Evolutionary conservation across 805 yeast genomes (phyloP), one percentile per base, ranked within the genome.

Genomic region (Candida odintsovae): DNA sequence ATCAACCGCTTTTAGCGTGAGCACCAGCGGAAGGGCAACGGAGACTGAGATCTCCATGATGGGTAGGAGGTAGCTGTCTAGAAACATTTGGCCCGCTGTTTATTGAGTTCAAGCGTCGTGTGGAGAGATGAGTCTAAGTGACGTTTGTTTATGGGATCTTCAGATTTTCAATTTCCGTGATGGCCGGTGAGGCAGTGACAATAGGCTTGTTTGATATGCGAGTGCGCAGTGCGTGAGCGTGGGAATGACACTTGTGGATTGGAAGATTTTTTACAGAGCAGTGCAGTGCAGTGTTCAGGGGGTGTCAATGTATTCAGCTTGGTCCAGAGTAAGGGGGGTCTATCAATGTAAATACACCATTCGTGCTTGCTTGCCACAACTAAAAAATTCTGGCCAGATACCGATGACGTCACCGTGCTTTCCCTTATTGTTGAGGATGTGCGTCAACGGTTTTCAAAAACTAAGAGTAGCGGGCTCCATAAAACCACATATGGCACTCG

Each of bases 1-100:
- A 18, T 53, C 53, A 2, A 58, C 38, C 2, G 58, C 29, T 35
- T 55, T 55, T 35, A 58, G 41, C 2, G 62, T 58, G 16, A 58
- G 41, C 25, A 56, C 29, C 10, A 49, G 20, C 2, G 62, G 62
- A 3, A 52, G n/a, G 4, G 21, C 44, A 23, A 55, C 35, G 2
- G 54, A 42, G 2, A 50, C 12, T 13, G 29, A 18, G 2, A 50
- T 29, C 42, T 56, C 58, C 16, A 46, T 26, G 2, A 55, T 16
- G 5, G 57, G 60, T 1, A 56, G 18, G 22, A 53, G 37, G 36
- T 49, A 50, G 7, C 18, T 13, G 40, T 53, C 52, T 23, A 53
- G 37, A 1, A 54, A 26, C 53, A 55, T 51, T 2, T 29, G 7
- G 28, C 7, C n/a, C 2, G 4, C 4, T 28, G 31, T 8, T 28